Percentiles rank a stretch among this genome's conserved stretches.
phyloP scores from a whole-genome alignment of 192 early-diverging fungal species.

The Phlyctochytrium bullatum region DNA sequence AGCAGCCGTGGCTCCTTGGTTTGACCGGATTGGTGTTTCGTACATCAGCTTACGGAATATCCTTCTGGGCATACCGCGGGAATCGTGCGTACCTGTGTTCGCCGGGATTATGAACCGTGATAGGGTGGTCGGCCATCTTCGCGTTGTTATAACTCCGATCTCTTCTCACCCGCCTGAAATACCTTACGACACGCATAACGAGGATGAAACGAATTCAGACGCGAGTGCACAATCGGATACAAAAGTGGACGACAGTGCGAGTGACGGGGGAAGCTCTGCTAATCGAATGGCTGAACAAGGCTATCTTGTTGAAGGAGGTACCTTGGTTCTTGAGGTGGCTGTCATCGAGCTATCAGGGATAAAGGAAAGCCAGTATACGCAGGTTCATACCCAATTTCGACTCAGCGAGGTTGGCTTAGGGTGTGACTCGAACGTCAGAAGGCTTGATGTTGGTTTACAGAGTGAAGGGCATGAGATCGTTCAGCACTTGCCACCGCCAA shows the following conservation, averaged over 20 bases:
- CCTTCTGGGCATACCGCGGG: conserved; percentile 11
- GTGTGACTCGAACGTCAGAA: too few relatives aligned
- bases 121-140: conserved; percentile 16
- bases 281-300: too few relatives aligned
- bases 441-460: too few relatives aligned
- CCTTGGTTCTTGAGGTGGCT: conserved; percentile 64
- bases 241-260: too few relatives aligned
- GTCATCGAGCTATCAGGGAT: conserved; percentile 59
- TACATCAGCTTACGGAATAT: conserved; percentile 10
- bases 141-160: conserved; percentile 21
- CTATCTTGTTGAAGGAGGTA: too few relatives aligned
- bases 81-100: conserved; percentile 22
- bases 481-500: too few relatives aligned
- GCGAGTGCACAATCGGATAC: too few relatives aligned
- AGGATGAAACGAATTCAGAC: too few relatives aligned
- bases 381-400: conserved; percentile 73
- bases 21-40: conserved; percentile 9
- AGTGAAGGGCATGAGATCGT: conserved; percentile 12
- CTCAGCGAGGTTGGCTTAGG: too few relatives aligned
- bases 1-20: conserved; percentile 1
- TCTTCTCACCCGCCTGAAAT: conserved; percentile 8
- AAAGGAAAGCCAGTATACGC: conserved; percentile 56
- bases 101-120: not conserved
- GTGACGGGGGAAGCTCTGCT: conserved; percentile 28
- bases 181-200: not conserved